Evolutionary conservation across 2,329 filamentous ascomycete species (phyloP).

Genomic region (Pestalotiopsis sp.): DNA sequence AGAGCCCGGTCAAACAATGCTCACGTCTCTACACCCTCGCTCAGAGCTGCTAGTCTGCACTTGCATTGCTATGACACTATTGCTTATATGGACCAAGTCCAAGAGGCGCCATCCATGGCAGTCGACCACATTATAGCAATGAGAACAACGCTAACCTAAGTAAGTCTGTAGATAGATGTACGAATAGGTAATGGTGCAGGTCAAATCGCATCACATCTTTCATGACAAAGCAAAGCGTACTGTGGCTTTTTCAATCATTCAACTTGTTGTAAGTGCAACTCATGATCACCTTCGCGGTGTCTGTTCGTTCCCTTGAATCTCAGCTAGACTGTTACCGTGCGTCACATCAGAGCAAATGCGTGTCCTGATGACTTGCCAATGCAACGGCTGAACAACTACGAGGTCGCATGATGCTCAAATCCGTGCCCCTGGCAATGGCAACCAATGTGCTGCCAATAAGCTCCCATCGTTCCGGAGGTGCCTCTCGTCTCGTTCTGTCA

Average conservation of each 20-base stretch:
- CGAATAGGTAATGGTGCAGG: no score
- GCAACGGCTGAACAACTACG: not conserved
- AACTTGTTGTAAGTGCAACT: not conserved
- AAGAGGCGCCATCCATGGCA: not conserved
- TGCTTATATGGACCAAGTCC: not conserved
- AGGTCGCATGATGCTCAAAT: constrained; percentile 2
- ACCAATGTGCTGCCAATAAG: not conserved
- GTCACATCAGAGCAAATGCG: not conserved
- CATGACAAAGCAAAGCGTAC: no score
- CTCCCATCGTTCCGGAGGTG: not conserved
- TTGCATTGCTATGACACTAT: not conserved
- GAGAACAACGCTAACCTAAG: no score
- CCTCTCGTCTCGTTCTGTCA: not conserved
- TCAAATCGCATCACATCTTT: no score
- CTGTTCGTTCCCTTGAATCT: not conserved
- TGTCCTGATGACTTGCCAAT: not conserved
- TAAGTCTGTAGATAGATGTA: no score
- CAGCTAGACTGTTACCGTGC: not conserved
- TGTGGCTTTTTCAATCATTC: no score
- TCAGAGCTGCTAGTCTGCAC: not conserved
- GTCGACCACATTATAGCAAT: not conserved
- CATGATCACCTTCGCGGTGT: not conserved
- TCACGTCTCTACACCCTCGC: not conserved
- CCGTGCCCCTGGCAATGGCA: not conserved
- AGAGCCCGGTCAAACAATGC: constrained; percentile 3